A percentile compares a stretch with the other conserved stretches of the same genome.
Conservation (phyloP, 2,329 filamentous ascomycete genomes). For the Neonectria faginata region DNA sequence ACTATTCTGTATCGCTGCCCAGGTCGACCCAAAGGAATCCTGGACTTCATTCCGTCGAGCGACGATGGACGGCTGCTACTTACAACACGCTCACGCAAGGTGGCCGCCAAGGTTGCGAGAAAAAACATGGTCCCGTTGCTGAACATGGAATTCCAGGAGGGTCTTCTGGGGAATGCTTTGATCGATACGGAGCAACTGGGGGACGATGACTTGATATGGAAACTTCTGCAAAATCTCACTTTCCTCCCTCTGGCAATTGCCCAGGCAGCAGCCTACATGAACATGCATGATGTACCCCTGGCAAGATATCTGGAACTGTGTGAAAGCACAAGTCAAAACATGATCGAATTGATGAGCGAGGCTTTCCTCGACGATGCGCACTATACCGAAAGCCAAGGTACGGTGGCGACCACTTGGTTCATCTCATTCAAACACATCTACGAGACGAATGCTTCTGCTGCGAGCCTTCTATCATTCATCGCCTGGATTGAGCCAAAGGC, state of each 20-base stretch:
- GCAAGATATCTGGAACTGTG: slow-evolving; percentile 51
- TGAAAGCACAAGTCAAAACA: slow-evolving; percentile 46
- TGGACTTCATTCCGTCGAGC: slow-evolving; percentile 43
- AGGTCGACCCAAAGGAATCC: background rate
- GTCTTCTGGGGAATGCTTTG: background rate
- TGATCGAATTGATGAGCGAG: slow-evolving; percentile 21
- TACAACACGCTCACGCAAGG: slow-evolving; percentile 49
- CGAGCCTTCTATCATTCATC: slow-evolving; percentile 55
- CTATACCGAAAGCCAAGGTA: slow-evolving; percentile 49
- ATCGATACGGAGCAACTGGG: background rate
- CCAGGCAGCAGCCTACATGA: slow-evolving; percentile 57
- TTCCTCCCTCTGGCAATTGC: slow-evolving; percentile 54
- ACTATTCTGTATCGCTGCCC: background rate
- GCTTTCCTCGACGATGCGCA: slow-evolving; percentile 51
- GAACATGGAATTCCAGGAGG: slow-evolving; percentile 8
- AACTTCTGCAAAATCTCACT: slow-evolving; percentile 43
- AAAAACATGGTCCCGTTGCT: slow-evolving; percentile 2
- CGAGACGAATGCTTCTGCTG: slow-evolving; percentile 45
- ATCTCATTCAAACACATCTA: slow-evolving; percentile 57
- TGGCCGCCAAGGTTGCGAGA: slow-evolving; percentile 43
- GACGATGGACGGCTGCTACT: slow-evolving; percentile 48
- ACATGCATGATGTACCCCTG: slow-evolving; percentile 43
- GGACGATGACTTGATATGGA: background rate
- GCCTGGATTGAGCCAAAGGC: slow-evolving; percentile 55
- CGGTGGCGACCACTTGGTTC: slow-evolving; percentile 54